These are phyloP conservation scores for Aurantiochytrium sp. DNA, from an alignment of 108 stramenopile species.

Conservation along the genomic window DNA sequence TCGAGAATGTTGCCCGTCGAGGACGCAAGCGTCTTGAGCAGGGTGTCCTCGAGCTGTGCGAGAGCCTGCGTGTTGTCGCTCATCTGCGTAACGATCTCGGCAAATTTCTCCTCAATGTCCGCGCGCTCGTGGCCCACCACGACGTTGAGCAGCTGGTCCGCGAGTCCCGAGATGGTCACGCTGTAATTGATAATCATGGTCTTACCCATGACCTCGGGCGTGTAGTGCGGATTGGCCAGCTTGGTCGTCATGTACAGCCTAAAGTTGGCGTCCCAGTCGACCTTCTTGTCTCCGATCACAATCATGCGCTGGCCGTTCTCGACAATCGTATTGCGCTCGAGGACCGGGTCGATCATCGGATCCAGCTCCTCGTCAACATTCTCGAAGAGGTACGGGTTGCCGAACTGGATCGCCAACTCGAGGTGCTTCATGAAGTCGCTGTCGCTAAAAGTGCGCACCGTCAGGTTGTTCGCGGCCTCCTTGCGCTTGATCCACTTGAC, in stretches of 20 bases:
- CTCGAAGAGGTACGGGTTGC: constrained; percentile 69
- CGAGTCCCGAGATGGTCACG: constrained; percentile 64
- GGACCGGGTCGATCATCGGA: constrained; percentile 65
- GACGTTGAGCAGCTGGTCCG: constrained; percentile 66
- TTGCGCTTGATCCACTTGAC: constrained; percentile 67
- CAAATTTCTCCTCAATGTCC: constrained; percentile 62
- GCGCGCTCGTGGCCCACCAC: constrained; percentile 66
- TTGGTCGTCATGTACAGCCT: constrained; percentile 66
- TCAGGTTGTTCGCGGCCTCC: constrained; percentile 57
- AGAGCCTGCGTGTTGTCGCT: constrained; percentile 56
- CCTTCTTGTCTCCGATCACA: constrained; percentile 59
- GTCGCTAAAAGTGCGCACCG: constrained; percentile 58
- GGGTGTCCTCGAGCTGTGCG: constrained; percentile 59
- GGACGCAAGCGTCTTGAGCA: constrained; percentile 54
- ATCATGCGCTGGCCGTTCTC: constrained; percentile 53
- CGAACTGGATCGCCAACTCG: constrained; percentile 70
- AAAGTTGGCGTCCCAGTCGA: constrained; percentile 65
- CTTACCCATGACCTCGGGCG: constrained; percentile 71
- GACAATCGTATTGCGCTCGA: constrained; percentile 59
- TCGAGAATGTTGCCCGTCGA: constrained; percentile 66
- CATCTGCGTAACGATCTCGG: constrained; percentile 59
- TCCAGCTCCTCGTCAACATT: constrained; percentile 67
- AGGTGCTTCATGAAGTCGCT: constrained; percentile 71
- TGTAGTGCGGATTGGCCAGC: constrained; percentile 66
- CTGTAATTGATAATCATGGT: constrained; percentile 70